Evolutionary conservation across 2,329 filamentous ascomycete genomes (phyloP).

Genomic region (Clonostachys rosea): DNA sequence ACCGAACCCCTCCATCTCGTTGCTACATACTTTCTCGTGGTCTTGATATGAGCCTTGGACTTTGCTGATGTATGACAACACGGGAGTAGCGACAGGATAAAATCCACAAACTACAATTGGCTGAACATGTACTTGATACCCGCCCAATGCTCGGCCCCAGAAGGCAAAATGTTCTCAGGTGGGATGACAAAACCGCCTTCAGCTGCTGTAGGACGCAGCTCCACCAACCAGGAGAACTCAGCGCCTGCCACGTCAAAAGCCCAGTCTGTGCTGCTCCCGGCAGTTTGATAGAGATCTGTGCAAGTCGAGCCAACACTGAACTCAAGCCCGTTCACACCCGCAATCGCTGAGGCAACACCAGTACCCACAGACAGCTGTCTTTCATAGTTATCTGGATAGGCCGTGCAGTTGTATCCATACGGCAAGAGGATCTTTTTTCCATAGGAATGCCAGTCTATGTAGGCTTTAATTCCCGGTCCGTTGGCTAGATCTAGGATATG

Average conservation of each 20-base stretch:
- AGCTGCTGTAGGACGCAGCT: conserved; percentile 17
- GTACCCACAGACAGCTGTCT: conserved; percentile 38
- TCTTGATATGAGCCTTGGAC: no score
- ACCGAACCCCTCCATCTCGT: no score
- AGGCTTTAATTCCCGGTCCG: conserved; percentile 44
- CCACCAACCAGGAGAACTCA: conserved; percentile 22
- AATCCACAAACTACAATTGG: not conserved
- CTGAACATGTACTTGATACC: conserved; percentile 52
- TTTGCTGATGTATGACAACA: no score
- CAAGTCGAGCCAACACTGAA: conserved; percentile 43
- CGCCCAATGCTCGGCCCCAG: conserved; percentile 24
- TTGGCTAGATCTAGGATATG: conserved; percentile 17
- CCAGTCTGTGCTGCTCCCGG: conserved; percentile 31
- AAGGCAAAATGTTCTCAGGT: conserved; percentile 24
- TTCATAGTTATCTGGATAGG: conserved; percentile 31
- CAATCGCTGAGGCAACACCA: conserved; percentile 40
- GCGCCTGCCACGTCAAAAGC: conserved; percentile 26
- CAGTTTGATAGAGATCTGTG: conserved; percentile 50
- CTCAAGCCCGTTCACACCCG: conserved; percentile 21
- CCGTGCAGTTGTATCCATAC: conserved; percentile 51
- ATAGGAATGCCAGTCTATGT: conserved; percentile 58
- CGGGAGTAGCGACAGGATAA: no score
- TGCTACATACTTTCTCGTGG: no score
- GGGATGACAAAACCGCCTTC: conserved; percentile 29
- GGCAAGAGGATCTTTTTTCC: conserved; percentile 46